These are phyloP conservation scores for Phaeosphaeria sp. DNA, from an alignment of 2,329 filamentous ascomycete species.

Conservation along the genomic window DNA sequence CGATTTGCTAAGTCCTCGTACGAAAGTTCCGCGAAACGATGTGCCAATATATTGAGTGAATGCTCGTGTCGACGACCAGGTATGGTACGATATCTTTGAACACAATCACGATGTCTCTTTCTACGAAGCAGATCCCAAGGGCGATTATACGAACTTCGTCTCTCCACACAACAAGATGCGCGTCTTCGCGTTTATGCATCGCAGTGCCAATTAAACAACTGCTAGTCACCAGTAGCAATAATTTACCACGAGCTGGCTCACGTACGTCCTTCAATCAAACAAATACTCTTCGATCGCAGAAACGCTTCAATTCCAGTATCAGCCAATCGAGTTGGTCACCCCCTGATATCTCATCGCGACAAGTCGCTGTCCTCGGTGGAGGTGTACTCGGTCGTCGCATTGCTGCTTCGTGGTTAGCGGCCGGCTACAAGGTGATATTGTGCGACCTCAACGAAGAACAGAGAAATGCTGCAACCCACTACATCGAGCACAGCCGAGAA, in stretches of 20 bases:
- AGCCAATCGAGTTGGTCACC: slow-evolving; percentile 7
- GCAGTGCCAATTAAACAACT: too few relatives aligned
- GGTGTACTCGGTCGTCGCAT: slow-evolving; percentile 18
- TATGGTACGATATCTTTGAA: too few relatives aligned
- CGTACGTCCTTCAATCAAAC: background rate
- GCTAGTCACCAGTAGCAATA: background rate
- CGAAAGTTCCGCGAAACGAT: background rate
- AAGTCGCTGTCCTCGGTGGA: slow-evolving; percentile 16
- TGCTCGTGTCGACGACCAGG: too few relatives aligned
- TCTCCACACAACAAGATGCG: background rate
- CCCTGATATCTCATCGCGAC: slow-evolving; percentile 9
- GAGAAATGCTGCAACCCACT: slow-evolving; percentile 12
- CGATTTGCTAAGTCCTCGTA: background rate
- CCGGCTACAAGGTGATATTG: slow-evolving; percentile 12
- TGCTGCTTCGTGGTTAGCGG: slow-evolving; percentile 15
- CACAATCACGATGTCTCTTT: background rate
- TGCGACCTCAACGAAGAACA: slow-evolving; percentile 16
- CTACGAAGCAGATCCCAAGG: background rate
- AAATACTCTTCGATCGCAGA: background rate
- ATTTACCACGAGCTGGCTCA: background rate
- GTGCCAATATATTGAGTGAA: too few relatives aligned
- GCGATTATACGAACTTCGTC: background rate
- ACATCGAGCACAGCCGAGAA: slow-evolving; percentile 10
- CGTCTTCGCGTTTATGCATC: background rate
- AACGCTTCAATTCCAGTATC: slow-evolving; percentile 1